A percentile compares a stretch with the other conserved stretches of the same genome.
Evolutionary conservation across 345 rosid species (phyloP).

Genomic region (Moricandia arvensis): DNA sequence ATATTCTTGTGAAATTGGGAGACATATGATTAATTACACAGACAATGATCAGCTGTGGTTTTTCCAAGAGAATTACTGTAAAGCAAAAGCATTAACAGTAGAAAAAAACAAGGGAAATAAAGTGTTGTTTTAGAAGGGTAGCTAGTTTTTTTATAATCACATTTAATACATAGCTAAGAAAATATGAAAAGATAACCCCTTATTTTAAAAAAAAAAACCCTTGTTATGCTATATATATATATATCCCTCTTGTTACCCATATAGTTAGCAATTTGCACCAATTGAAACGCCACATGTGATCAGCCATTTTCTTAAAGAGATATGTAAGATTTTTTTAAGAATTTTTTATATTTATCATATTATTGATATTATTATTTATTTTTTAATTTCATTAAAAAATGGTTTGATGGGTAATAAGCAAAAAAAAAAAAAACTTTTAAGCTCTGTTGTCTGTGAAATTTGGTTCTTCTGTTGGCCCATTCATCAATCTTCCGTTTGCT

Average conservation of each 20-base stretch:
- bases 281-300: background rate
- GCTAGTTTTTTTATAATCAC: background rate
- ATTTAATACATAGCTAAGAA: background rate
- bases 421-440: background rate
- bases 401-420: background rate
- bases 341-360: too few relatives aligned
- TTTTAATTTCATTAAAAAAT: too few relatives aligned
- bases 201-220: background rate
- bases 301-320: background rate
- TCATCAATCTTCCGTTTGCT: background rate
- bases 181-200: background rate
- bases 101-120: background rate
- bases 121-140: background rate
- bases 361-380: too few relatives aligned
- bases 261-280: slow-evolving; percentile 23
- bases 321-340: background rate
- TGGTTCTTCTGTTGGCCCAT: background rate
- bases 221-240: background rate
- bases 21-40: slow-evolving; percentile 38
- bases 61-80: slow-evolving; percentile 19
- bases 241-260: slow-evolving; percentile 29
- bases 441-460: background rate
- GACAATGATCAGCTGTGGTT: slow-evolving; percentile 30
- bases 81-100: background rate
- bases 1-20: slow-evolving; percentile 18